Conservation (phyloP, 768 basidiomycete species). For the Boletus subcaerulescens region DNA sequence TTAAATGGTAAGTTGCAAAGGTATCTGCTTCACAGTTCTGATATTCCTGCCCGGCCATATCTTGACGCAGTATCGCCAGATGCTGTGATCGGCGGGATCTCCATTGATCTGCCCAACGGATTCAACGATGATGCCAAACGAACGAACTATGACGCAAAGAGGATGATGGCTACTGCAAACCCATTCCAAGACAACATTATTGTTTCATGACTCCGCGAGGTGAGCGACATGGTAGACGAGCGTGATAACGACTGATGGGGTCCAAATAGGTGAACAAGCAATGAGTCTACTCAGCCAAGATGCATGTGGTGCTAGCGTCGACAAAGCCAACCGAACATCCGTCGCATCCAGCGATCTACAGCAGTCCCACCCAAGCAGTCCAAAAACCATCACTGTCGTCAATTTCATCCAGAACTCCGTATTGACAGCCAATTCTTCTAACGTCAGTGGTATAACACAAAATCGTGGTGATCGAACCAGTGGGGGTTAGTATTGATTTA, state of each 20-base stretch:
- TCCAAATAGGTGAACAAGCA: not conserved
- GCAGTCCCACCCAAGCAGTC: not conserved
- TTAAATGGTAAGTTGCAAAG: not conserved
- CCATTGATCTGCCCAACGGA: not conserved
- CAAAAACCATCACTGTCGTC: not conserved
- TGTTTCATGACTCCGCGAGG: not conserved
- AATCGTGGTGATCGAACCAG: not conserved
- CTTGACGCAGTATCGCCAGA: not conserved
- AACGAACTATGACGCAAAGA: not conserved
- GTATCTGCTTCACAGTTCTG: too few relatives aligned
- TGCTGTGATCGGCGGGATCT: not conserved
- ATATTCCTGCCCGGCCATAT: not conserved
- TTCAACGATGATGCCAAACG: not conserved
- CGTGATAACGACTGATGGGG: not conserved
- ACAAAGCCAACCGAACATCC: not conserved
- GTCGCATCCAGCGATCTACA: not conserved
- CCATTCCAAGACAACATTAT: slow-evolving; percentile 6
- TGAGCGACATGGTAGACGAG: not conserved
- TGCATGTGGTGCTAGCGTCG: not conserved
- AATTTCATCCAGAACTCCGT: not conserved
- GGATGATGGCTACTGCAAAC: not conserved
- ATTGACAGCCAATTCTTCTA: slow-evolving; percentile 3
- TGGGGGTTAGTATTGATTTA: not conserved
- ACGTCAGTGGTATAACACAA: not conserved
- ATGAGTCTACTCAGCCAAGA: not conserved